phyloP scores from a whole-genome alignment of 2,329 filamentous ascomycete genomes.

The Penicillium expansum region DNA sequence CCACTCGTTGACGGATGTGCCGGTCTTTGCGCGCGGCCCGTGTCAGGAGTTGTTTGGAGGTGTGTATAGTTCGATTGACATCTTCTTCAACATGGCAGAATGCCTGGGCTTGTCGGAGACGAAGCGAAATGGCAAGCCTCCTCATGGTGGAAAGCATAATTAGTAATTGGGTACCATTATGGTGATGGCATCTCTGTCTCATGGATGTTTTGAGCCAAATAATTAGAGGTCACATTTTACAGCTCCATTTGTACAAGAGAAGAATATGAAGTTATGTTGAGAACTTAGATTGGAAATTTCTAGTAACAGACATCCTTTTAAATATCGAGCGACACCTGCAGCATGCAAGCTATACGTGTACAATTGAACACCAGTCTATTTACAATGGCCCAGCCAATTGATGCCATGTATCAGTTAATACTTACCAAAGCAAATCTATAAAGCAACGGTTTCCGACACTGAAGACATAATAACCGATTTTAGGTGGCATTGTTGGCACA shows the following conservation, averaged over 20 bases:
- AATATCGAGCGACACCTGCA: background rate
- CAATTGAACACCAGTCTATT: slow-evolving; percentile 10
- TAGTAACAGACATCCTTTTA: background rate
- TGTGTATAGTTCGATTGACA: slow-evolving; percentile 41
- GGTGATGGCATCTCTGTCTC: background rate
- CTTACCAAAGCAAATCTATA: slow-evolving; percentile 4
- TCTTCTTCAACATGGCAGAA: slow-evolving; percentile 43
- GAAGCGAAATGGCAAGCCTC: slow-evolving; percentile 5
- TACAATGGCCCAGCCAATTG: slow-evolving; percentile 13
- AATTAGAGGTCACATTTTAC: background rate
- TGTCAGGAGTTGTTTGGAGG: slow-evolving; percentile 71
- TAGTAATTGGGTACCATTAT: background rate
- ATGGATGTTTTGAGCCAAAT: background rate
- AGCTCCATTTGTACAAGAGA: background rate
- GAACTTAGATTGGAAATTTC: background rate
- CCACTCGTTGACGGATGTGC: slow-evolving; percentile 74
- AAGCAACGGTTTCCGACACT: background rate
- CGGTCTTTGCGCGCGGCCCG: slow-evolving; percentile 74
- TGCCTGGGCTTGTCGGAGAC: slow-evolving; percentile 38
- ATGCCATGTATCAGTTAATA: slow-evolving; percentile 4
- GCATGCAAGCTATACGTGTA: background rate
- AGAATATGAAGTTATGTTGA: background rate
- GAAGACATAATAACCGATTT: background rate
- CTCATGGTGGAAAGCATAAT: background rate
- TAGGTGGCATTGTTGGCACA: slow-evolving; percentile 37